Evolutionary conservation across 2,329 filamentous ascomycete species (phyloP).

Genomic region (Fusarium aywerte): DNA sequence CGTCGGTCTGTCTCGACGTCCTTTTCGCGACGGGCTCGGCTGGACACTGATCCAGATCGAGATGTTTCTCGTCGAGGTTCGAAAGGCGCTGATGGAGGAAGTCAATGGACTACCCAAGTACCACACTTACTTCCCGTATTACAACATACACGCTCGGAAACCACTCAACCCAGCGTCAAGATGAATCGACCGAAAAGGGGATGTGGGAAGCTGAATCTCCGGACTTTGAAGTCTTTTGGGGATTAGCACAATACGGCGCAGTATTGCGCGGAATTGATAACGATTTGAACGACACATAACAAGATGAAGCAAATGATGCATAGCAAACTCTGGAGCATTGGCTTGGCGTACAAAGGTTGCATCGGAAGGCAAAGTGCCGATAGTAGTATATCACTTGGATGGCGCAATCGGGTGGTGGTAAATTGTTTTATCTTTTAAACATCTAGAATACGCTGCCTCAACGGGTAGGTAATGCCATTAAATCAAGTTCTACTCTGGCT

Average conservation of each 20-base stretch:
- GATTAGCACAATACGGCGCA: not conserved
- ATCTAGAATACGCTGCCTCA: not conserved
- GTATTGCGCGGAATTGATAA: conserved; percentile 17
- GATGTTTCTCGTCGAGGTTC: conserved; percentile 57
- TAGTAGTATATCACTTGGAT: not conserved
- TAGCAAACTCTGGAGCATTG: conserved; percentile 13
- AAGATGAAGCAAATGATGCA: conserved; percentile 5
- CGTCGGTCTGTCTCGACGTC: conserved; percentile 52
- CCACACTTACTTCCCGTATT: conserved; percentile 56
- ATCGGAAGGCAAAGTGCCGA: not conserved
- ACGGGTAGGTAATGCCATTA: not conserved
- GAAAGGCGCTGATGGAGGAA: conserved; percentile 53
- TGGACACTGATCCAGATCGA: conserved; percentile 58
- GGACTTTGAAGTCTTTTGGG: not conserved
- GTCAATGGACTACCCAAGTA: conserved; percentile 49
- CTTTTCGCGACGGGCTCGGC: conserved; percentile 53
- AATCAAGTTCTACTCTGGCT: not conserved
- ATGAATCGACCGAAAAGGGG: not conserved
- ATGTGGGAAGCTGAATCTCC: not conserved
- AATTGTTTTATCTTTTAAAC: not conserved
- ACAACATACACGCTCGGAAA: conserved; percentile 54
- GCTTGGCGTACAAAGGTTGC: conserved; percentile 24
- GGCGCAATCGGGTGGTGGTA: conserved; percentile 13
- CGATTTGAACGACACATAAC: conserved; percentile 26
- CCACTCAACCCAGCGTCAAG: conserved; percentile 39